Evolutionary conservation across 2,329 filamentous ascomycete genomes (phyloP), one percentile per base, ranked within the genome.

Genomic region (Phialophora verrucosa): DNA sequence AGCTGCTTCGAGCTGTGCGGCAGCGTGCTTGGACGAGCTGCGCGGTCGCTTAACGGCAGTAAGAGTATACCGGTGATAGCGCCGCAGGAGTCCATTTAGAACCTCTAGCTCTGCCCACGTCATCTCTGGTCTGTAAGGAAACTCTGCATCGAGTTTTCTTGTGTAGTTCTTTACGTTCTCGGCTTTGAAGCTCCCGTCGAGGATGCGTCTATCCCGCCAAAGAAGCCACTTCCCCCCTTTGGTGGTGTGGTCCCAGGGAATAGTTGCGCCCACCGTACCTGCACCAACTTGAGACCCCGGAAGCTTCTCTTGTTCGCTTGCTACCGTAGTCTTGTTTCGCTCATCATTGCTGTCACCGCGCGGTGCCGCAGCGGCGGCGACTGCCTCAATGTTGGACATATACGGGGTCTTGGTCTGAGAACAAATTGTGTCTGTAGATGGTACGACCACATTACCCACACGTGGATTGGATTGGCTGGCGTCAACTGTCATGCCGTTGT

Each of bases 71-170:
- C 27, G 54, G 61, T 70, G 68, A 55, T 60, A 64, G 23, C 25
- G 58, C 25, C 65, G 62, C 32, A 71, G 56, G 29, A 59, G 29
- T 35, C 62, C 23, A 35, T 71, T 71, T 47, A 61, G 63, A 12
- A 17, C 42, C 17, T 60, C 66, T 10, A 69, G 61, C 53, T 71
- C 63, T 32, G 23, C 51, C 49, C 38, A 55, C 35, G 66, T 67
- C 68, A 70, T 70, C 14, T 56, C 20, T 11, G 64, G 59, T n/a
- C 65, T 61, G 63, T 69, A 71, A 31, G 68, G 70, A 50, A 71
- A 71, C 27, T 32, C 53, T 20, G 55, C 44, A 59, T 61, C 50
- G 5, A 71, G 31, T 11, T 63, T 29, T n/a, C 55, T 59, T 31
- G 23, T 60, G 14, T 11, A 4, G 60, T 49, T 42, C 29, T 20